phyloP scores from a whole-genome alignment of 2,329 filamentous ascomycete species.

The Zarea fungicola region DNA sequence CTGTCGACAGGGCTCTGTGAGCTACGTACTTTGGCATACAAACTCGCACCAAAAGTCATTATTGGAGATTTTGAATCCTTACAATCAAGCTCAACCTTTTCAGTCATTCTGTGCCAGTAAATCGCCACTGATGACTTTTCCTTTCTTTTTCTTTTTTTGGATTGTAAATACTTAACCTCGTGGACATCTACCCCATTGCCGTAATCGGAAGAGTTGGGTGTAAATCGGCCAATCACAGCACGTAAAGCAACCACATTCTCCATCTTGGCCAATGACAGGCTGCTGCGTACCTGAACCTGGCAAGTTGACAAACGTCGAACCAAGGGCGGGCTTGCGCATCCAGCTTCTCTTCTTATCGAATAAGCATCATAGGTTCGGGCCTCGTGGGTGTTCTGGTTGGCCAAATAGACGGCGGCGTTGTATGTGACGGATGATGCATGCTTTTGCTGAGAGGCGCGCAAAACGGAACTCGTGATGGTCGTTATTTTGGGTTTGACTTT shows the following conservation, averaged over 20 bases:
- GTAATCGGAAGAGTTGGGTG: slow-evolving; percentile 5
- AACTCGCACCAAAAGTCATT: too few relatives aligned
- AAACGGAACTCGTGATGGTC: slow-evolving; percentile 5
- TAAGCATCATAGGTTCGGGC: background rate
- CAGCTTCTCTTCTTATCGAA: too few relatives aligned
- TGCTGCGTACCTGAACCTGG: background rate
- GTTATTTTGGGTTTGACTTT: too few relatives aligned
- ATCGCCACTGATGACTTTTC: too few relatives aligned
- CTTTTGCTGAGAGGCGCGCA: background rate
- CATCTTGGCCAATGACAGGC: slow-evolving; percentile 14
- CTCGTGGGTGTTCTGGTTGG: slow-evolving; percentile 6
- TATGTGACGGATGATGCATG: background rate
- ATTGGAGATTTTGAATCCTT: too few relatives aligned
- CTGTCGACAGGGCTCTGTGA: too few relatives aligned
- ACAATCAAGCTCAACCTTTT: too few relatives aligned
- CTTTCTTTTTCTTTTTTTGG: background rate
- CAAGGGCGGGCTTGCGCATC: too few relatives aligned
- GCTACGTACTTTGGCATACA: too few relatives aligned
- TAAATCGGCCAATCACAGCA: slow-evolving; percentile 17
- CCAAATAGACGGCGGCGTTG: background rate
- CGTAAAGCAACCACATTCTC: slow-evolving; percentile 18
- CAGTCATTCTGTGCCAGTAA: too few relatives aligned
- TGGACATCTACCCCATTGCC: background rate
- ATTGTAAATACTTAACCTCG: background rate
- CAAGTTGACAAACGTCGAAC: too few relatives aligned